Evolutionary conservation across 371 early-diverging fungal species (phyloP).

Genomic region (Lichtheimia hyalospora): DNA sequence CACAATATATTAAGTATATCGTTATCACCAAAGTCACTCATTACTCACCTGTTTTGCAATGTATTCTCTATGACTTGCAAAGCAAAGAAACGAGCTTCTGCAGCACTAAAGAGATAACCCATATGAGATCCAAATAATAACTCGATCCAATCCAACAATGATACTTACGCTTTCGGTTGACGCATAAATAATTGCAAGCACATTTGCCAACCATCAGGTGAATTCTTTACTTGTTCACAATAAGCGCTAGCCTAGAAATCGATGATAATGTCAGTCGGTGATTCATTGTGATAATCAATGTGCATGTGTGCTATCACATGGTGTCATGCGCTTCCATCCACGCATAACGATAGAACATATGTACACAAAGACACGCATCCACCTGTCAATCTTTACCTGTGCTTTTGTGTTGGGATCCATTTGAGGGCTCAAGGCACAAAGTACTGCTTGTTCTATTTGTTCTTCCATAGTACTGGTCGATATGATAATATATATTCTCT

Average conservation of each 20-base stretch:
- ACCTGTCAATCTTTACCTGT: conserved; percentile 57
- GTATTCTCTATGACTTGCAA: conserved; percentile 85
- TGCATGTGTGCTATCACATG: not conserved
- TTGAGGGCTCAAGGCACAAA: conserved; percentile 75
- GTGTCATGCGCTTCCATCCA: not conserved
- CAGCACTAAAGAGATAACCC: conserved; percentile 44
- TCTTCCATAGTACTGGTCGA: conserved; percentile 25
- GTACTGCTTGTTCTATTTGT: conserved; percentile 84
- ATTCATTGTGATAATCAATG: not conserved
- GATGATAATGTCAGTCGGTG: not conserved
- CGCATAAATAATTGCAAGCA: conserved; percentile 79
- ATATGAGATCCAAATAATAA: not conserved
- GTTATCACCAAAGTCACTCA: not conserved
- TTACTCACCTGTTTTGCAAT: conserved; percentile 58
- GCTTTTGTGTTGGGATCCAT: conserved; percentile 69
- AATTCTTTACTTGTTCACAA: conserved; percentile 79
- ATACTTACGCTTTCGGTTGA: conserved; percentile 69
- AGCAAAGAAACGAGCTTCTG: conserved; percentile 84
- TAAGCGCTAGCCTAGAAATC: conserved; percentile 77
- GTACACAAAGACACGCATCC: not conserved
- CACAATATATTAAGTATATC: not conserved
- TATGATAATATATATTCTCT: no score
- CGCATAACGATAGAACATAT: no score
- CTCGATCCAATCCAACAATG: not conserved
- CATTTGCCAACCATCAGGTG: conserved; percentile 85